These are phyloP conservation scores for Ceratocystis cubensis DNA, from an alignment of 2,329 filamentous ascomycete species.

Conservation along the genomic window DNA sequence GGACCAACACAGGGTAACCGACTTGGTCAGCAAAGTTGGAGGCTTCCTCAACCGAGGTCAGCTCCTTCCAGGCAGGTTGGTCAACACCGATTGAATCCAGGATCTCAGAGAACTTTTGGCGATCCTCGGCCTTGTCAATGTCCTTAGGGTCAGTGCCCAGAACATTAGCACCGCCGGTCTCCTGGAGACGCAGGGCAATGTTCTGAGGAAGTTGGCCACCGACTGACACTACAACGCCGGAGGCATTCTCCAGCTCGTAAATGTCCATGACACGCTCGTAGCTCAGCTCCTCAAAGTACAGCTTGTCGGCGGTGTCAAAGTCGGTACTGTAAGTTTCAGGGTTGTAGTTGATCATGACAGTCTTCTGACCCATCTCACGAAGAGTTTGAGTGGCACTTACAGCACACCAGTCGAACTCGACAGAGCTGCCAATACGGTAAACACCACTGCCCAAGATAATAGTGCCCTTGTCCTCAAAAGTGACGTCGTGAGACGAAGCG, in stretches of 20 bases:
- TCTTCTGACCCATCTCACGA: slow-evolving; percentile 83
- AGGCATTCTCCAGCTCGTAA: slow-evolving; percentile 78
- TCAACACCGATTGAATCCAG: slow-evolving; percentile 93
- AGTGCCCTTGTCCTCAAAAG: slow-evolving; percentile 82
- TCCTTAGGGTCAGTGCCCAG: slow-evolving; percentile 86
- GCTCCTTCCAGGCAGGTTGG: slow-evolving; percentile 95
- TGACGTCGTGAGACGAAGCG: slow-evolving; percentile 82
- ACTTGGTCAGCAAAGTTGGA: slow-evolving; percentile 74
- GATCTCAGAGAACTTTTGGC: slow-evolving; percentile 96
- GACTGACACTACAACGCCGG: slow-evolving; percentile 85
- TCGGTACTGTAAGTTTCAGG: slow-evolving; percentile 75
- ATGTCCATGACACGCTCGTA: slow-evolving; percentile 99
- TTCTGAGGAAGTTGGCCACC: slow-evolving; percentile 96
- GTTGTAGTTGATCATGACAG: slow-evolving; percentile 91
- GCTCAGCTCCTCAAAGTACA: slow-evolving; percentile 94
- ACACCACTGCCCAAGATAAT: slow-evolving; percentile 88
- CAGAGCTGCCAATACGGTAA: slow-evolving; percentile 92
- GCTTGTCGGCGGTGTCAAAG: slow-evolving; percentile 74
- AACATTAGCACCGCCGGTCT: slow-evolving; percentile 77
- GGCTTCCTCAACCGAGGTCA: slow-evolving; percentile 80
- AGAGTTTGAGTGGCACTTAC: slow-evolving; percentile 79
- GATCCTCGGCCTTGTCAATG: slow-evolving; percentile 95
- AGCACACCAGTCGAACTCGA: slow-evolving; percentile 98
- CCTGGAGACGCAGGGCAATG: slow-evolving; percentile 87
- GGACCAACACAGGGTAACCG: slow-evolving; percentile 86